These are phyloP conservation scores for Ceriops tagal DNA, from an alignment of 345 rosid genomes.

Conservation along the genomic window DNA sequence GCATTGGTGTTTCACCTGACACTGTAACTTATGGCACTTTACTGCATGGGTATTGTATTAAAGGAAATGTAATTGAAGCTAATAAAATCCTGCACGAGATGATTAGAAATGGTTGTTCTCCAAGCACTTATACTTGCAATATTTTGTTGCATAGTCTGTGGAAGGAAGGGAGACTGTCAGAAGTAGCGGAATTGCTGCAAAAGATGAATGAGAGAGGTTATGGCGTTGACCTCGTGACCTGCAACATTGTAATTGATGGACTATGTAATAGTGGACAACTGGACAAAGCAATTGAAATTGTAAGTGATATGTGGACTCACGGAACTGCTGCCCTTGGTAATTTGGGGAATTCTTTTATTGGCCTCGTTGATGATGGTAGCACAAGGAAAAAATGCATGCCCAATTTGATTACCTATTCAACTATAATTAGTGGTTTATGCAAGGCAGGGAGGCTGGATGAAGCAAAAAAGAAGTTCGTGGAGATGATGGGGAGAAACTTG, in stretches of 20 bases:
- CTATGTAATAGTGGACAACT: conserved; percentile 70
- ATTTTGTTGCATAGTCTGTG: conserved; percentile 82
- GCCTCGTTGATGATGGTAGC: conserved; percentile 62
- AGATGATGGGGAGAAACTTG: conserved; percentile 70
- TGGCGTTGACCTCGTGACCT: conserved; percentile 76
- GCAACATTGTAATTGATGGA: conserved; percentile 83
- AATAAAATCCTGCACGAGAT: conserved; percentile 66
- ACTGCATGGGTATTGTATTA: conserved; percentile 68
- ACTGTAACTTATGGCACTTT: conserved; percentile 70
- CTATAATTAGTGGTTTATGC: conserved; percentile 68
- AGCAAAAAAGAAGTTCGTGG: conserved; percentile 70
- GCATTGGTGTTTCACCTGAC: conserved; percentile 61
- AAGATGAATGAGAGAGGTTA: conserved; percentile 85
- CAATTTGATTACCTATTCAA: conserved; percentile 73
- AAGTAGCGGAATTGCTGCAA: conserved; percentile 79
- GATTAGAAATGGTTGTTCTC: conserved; percentile 60
- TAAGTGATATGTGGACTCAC: conserved; percentile 68
- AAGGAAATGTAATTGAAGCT: conserved; percentile 57
- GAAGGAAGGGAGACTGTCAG: conserved; percentile 61
- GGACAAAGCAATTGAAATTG: conserved; percentile 86
- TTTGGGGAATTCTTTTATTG: conserved; percentile 68
- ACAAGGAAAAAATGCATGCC: conserved; percentile 65
- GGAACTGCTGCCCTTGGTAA: conserved; percentile 93
- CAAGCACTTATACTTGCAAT: conserved; percentile 72
- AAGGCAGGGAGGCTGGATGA: conserved; percentile 75